Conservation (phyloP, 208 protist genomes). For the Histomonas meleagridis region DNA sequence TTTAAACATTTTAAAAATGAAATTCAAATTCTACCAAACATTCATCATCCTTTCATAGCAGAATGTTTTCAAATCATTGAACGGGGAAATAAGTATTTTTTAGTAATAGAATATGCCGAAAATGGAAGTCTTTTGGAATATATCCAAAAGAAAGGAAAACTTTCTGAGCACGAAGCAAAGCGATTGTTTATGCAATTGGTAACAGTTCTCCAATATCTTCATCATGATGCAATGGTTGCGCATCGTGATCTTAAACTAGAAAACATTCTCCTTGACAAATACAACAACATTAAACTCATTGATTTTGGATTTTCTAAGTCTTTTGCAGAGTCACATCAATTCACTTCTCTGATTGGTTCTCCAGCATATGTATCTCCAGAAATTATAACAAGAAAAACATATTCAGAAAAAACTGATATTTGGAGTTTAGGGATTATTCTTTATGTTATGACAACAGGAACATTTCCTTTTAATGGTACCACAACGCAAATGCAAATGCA, state of each 20-base stretch:
- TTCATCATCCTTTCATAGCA: conserved; percentile 3
- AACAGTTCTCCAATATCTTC: conserved; percentile 34
- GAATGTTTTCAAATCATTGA: not conserved
- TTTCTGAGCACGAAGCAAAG: conserved; percentile 37
- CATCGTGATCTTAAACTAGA: conserved; percentile 42
- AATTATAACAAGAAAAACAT: conserved; percentile 38
- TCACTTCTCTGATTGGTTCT: conserved; percentile 36
- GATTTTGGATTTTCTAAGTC: conserved; percentile 41
- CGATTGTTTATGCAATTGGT: conserved; percentile 36
- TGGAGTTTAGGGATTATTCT: not conserved
- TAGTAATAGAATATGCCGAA: conserved; percentile 38
- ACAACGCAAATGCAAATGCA: not conserved
- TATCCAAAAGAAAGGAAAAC: not conserved
- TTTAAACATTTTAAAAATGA: no score
- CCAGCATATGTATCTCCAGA: conserved; percentile 42
- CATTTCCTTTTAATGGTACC: not conserved
- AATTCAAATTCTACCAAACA: no score
- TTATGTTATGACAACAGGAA: not conserved
- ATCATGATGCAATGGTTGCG: conserved; percentile 21
- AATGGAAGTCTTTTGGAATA: conserved; percentile 39
- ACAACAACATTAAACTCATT: conserved; percentile 35
- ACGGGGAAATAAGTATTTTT: not conserved
- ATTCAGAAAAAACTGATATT: not conserved
- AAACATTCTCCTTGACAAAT: conserved; percentile 41
- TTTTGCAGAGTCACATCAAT: conserved; percentile 10